Evolutionary conservation across 208 protist genomes (phyloP).

Genomic region (Histomonas meleagridis): DNA sequence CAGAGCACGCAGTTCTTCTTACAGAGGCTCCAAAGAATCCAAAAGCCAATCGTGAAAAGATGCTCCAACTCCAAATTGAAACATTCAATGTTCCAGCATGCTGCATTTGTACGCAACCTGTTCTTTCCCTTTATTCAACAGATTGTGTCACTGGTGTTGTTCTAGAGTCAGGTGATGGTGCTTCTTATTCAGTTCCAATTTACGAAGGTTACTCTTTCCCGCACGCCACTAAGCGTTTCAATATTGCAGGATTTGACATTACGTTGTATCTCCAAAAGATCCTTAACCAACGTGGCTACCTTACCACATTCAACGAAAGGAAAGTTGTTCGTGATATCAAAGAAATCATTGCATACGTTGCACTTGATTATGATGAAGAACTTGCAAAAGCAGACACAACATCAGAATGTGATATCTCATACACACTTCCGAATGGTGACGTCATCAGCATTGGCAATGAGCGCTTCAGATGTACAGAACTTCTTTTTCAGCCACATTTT

Average conservation of each 20-base stretch:
- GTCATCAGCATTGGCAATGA: slow-evolving; percentile 40
- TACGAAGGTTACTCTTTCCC: slow-evolving; percentile 64
- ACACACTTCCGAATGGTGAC: slow-evolving; percentile 21
- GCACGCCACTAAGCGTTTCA: slow-evolving; percentile 34
- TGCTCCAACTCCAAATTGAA: slow-evolving; percentile 47
- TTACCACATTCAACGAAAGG: slow-evolving; percentile 46
- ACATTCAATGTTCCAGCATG: slow-evolving; percentile 47
- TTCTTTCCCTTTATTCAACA: slow-evolving; percentile 73
- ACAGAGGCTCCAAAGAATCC: slow-evolving; percentile 42
- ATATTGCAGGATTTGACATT: slow-evolving; percentile 45
- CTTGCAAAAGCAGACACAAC: slow-evolving; percentile 40
- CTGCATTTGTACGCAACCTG: slow-evolving; percentile 70
- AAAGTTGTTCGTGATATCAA: slow-evolving; percentile 62
- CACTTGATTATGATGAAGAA: slow-evolving; percentile 45
- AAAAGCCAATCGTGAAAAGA: slow-evolving; percentile 46
- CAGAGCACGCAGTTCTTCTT: slow-evolving; percentile 43
- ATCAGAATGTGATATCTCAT: slow-evolving; percentile 16
- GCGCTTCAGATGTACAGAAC: slow-evolving; percentile 37
- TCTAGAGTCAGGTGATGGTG: slow-evolving; percentile 80
- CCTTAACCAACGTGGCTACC: slow-evolving; percentile 41
- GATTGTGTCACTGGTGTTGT: slow-evolving; percentile 70
- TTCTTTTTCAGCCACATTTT: slow-evolving; percentile 42
- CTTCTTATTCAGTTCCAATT: slow-evolving; percentile 85
- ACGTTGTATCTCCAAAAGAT: slow-evolving; percentile 45
- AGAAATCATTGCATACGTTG: slow-evolving; percentile 51